These are phyloP conservation scores for Rhodocollybia butyracea DNA, from an alignment of 768 basidiomycete genomes.

Conservation along the genomic window DNA sequence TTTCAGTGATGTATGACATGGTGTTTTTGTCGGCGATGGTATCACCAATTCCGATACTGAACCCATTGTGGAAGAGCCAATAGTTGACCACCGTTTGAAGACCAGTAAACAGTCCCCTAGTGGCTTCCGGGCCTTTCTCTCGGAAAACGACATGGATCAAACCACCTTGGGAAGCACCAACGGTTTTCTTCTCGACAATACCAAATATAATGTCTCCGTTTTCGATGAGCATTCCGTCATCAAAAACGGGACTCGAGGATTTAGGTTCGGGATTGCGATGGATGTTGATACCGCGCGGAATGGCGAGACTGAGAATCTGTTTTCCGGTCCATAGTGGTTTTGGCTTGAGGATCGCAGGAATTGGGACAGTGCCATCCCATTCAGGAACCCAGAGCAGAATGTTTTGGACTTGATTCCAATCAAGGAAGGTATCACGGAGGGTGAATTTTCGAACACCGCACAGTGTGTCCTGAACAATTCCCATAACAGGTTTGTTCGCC, in stretches of 20 bases:
- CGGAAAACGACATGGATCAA: conserved; percentile 96
- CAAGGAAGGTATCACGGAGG: conserved; percentile 90
- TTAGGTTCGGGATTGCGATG: conserved; percentile 77
- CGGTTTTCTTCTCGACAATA: conserved; percentile 98
- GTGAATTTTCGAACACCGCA: conserved; percentile 98
- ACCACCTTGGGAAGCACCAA: conserved; percentile 92
- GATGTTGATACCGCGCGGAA: conserved; percentile 95
- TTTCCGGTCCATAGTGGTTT: conserved; percentile 98
- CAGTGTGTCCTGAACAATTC: conserved; percentile 97
- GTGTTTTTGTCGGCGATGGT: conserved; percentile 91
- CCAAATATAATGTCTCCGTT: conserved; percentile 96
- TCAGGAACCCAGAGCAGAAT: conserved; percentile 97
- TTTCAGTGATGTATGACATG: conserved; percentile 82
- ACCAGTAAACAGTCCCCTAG: conserved; percentile 87
- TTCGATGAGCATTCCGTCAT: conserved; percentile 95
- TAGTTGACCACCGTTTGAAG: conserved; percentile 95
- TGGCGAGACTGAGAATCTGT: conserved; percentile 87
- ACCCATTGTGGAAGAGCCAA: conserved; percentile 98
- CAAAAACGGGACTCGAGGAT: conserved; percentile 77
- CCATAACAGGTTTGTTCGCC: conserved; percentile 99
- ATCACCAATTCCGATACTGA: conserved; percentile 98
- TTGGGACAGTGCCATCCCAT: conserved; percentile 93
- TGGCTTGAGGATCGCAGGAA: conserved; percentile 92
- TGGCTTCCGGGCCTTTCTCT: conserved; percentile 93
- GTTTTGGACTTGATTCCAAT: conserved; percentile 95